Evolutionary conservation across 2,329 filamentous ascomycete genomes (phyloP), one percentile per base, ranked within the genome.

Genomic region (Aspergillus awamori): DNA sequence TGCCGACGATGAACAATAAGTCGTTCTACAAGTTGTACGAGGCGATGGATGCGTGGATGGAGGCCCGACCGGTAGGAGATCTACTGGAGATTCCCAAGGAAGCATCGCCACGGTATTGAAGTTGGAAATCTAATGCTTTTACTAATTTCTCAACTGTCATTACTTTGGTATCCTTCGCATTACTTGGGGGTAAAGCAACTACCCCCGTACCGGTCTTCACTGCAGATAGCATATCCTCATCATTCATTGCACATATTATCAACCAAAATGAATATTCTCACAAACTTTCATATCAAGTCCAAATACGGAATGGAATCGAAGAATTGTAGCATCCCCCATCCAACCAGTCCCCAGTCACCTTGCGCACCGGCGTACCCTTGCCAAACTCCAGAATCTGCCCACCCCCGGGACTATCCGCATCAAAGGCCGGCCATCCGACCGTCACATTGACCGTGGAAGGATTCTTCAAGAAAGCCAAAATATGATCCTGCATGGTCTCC

Each of bases 401-500:
- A 20, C 56, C 56, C 11, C 33, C 22, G 5, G 70, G 38, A 13
- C n/a, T 11, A 72, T 77, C 63, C 62, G 69, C 5, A 26, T 65
- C 54, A 39, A 64, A 65, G 2, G 36, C 24, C 6, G 61, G 65
- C 66, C 65, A 67, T 2, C 56, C 58, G 3, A 63, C 63, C n/a
- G 36, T 53, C 26, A 26, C 3, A 24, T 54, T 55, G 3, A 55
- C 53, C 39, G 53, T 55, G 13, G 22, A 22, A 8, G 66, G 53
- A 48, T 70, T 62, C n/a, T 67, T 63, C n/a, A 65, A 38, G 51
- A 70, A 73, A 1, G 66, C 66, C n/a, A 72, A 55, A 5, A 70
- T 53, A 53, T 64, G 43, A 49, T 72, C 70, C 55, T 72, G 70
- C 65, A 72, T 67, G 1, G 57, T 36, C 36, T 63, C 41, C 10